phyloP scores from a whole-genome alignment of 106 monocot species.

The Hemerocallis citrina region DNA sequence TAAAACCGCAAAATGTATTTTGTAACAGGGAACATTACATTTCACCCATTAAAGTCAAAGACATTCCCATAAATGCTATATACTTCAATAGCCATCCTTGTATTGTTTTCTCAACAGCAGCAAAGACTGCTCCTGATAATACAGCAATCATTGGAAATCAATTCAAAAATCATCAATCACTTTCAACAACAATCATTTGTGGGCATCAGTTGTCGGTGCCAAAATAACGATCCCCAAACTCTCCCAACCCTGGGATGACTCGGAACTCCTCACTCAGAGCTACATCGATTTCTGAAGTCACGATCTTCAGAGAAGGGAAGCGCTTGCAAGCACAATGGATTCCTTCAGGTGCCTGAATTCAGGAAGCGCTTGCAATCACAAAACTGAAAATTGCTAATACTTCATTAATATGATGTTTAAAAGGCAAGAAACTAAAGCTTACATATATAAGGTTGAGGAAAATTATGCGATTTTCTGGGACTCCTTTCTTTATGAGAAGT shows the following conservation, averaged over 20 bases:
- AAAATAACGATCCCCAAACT: conserved; percentile 90
- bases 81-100: too few species aligned
- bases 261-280: conserved; percentile 72
- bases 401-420: neutral
- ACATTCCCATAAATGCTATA: too few species aligned
- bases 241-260: conserved; percentile 88
- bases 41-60: too few species aligned
- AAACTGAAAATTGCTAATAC: neutral
- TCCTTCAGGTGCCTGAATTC: conserved; percentile 79
- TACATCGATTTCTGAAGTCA: conserved; percentile 85
- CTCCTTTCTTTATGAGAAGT: conserved; percentile 84
- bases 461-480: conserved; percentile 74
- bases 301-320: conserved; percentile 76
- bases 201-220: conserved; percentile 65
- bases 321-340: conserved; percentile 79
- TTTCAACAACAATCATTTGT: too few species aligned
- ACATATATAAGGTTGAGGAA: conserved; percentile 96
- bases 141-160: too few species aligned
- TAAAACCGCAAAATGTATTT: too few species aligned
- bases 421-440: conserved; percentile 10
- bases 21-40: too few species aligned
- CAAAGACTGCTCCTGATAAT: too few species aligned
- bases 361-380: neutral
- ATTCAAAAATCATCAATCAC: too few species aligned
- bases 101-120: too few species aligned